Percentiles rank a stretch among this genome's conserved stretches.
phyloP scores from a whole-genome alignment of 805 yeast species.

The Limtongia smithiae region DNA sequence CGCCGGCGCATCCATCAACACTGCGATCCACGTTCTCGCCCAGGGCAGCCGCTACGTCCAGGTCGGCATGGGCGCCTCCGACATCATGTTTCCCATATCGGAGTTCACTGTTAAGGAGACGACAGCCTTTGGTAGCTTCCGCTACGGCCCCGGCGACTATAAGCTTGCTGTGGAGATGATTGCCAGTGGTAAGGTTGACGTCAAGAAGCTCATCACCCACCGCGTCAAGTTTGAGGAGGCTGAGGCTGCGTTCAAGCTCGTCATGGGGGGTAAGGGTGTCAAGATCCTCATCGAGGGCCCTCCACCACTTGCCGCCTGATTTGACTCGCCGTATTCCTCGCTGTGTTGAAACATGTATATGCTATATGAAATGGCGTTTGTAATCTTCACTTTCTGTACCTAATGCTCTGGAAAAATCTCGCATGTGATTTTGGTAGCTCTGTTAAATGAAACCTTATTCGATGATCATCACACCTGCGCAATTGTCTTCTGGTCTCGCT shows the following conservation, averaged over 20 bases:
- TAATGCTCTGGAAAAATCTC: too few species aligned
- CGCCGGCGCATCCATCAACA: slow-evolving; percentile 67
- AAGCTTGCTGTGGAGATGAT: slow-evolving; percentile 65
- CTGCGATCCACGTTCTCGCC: slow-evolving; percentile 59
- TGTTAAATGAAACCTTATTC: too few species aligned
- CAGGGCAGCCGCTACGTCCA: slow-evolving; percentile 75
- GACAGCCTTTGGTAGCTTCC: slow-evolving; percentile 68
- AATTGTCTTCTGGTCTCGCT: too few species aligned
- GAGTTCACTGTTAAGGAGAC: slow-evolving; percentile 62
- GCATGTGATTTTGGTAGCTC: too few species aligned
- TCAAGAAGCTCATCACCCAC: slow-evolving; percentile 68
- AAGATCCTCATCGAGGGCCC: slow-evolving; percentile 85
- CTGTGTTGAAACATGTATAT: too few species aligned
- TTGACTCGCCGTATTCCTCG: too few species aligned
- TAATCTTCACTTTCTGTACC: too few species aligned
- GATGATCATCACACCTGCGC: too few species aligned
- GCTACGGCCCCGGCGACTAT: slow-evolving; percentile 78
- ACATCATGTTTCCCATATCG: slow-evolving; percentile 70
- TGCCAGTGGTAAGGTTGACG: slow-evolving; percentile 59
- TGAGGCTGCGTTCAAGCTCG: slow-evolving; percentile 67
- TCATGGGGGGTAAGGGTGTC: slow-evolving; percentile 64
- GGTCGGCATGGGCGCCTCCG: slow-evolving; percentile 78
- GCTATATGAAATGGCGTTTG: too few species aligned
- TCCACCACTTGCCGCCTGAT: not conserved
- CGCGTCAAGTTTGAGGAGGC: slow-evolving; percentile 70